A percentile compares a stretch with the other conserved stretches of the same genome.
Evolutionary conservation across 345 rosid genomes (phyloP).

Genomic region (Tarenaya hassleriana): DNA sequence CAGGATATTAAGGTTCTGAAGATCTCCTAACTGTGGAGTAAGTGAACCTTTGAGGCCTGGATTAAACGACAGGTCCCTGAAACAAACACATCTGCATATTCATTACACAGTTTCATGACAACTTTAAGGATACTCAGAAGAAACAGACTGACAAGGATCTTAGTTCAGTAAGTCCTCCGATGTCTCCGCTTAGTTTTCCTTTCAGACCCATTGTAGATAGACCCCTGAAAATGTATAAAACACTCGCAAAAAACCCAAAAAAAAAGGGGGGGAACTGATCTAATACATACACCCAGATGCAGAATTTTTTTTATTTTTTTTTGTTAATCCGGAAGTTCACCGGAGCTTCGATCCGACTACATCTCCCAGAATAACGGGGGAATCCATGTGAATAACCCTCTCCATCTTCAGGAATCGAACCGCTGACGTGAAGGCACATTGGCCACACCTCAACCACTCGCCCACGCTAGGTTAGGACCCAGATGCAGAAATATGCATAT

Average conservation of each 20-base stretch:
- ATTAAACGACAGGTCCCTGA: slow-evolving; percentile 86
- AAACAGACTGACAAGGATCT: slow-evolving; percentile 66
- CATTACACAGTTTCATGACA: not conserved
- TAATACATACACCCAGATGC: not conserved
- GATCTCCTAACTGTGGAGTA: slow-evolving; percentile 67
- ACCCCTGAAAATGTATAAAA: slow-evolving; percentile 41
- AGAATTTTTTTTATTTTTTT: no score
- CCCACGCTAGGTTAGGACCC: no score
- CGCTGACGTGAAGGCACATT: no score
- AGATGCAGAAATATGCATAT: no score
- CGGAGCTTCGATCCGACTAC: no score
- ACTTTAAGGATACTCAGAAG: not conserved
- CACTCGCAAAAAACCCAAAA: not conserved
- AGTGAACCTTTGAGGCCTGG: slow-evolving; percentile 65
- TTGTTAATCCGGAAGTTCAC: no score
- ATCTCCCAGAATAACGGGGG: no score
- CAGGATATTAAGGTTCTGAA: slow-evolving; percentile 73
- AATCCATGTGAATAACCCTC: no score
- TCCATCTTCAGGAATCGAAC: no score
- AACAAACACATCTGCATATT: slow-evolving; percentile 7
- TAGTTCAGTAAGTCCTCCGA: slow-evolving; percentile 77
- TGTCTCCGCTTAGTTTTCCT: slow-evolving; percentile 86
- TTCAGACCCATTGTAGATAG: slow-evolving; percentile 73
- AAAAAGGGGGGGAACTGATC: not conserved
- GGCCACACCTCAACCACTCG: no score